Evolutionary conservation across 306 rosid genomes (phyloP).

Genomic region (Quercus robur): DNA sequence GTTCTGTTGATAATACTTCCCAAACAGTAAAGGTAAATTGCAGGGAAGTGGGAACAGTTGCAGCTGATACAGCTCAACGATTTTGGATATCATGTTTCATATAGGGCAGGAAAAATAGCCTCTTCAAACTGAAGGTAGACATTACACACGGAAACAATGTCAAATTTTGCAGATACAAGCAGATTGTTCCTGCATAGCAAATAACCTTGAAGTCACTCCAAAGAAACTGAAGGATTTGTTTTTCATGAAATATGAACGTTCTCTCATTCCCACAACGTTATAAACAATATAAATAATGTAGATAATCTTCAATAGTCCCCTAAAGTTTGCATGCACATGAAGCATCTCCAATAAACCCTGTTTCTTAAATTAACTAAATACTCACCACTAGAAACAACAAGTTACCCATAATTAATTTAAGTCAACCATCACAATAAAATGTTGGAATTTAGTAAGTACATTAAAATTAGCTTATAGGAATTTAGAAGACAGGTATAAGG

Average conservation of each 20-base stretch:
- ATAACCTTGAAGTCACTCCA: slow-evolving; percentile 13
- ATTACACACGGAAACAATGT: slow-evolving; percentile 67
- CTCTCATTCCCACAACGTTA: slow-evolving; percentile 11
- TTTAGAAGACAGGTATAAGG: too few relatives aligned
- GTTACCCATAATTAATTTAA: not conserved
- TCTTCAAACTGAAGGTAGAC: slow-evolving; percentile 84
- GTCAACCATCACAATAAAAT: not conserved
- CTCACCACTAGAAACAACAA: not conserved
- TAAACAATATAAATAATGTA: not conserved
- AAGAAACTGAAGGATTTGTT: not conserved
- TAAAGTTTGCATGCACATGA: slow-evolving; percentile 7
- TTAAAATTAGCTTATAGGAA: too few relatives aligned
- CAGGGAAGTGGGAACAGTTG: not conserved
- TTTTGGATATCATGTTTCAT: slow-evolving; percentile 13
- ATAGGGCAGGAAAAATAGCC: slow-evolving; percentile 36
- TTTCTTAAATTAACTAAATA: not conserved
- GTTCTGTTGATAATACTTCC: not conserved
- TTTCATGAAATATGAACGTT: not conserved
- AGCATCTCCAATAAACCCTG: not conserved
- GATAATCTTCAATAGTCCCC: not conserved
- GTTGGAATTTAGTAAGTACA: not conserved
- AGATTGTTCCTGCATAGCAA: slow-evolving; percentile 62
- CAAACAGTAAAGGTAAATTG: not conserved
- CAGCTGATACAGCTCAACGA: slow-evolving; percentile 8
- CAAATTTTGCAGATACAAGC: slow-evolving; percentile 81